phyloP scores from a whole-genome alignment of 169 alveolate genomes.

The Theileria sp. region DNA sequence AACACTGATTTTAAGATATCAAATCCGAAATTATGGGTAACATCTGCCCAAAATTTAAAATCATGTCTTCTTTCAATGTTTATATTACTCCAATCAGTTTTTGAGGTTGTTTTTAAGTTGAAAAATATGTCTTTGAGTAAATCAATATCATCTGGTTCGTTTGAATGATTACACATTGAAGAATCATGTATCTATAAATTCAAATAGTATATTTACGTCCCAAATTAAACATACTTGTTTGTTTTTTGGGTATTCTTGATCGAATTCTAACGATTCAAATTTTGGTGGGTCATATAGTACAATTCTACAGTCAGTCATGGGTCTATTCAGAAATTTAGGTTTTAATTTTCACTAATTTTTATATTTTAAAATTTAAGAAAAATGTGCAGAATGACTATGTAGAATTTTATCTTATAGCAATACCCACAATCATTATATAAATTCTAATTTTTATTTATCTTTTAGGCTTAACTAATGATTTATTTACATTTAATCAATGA shows the following conservation, averaged over 20 bases:
- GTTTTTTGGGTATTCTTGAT: background rate
- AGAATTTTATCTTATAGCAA: background rate
- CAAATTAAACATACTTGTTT: background rate
- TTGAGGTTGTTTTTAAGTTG: conserved; percentile 28
- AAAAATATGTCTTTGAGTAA: conserved; percentile 46
- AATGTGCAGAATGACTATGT: background rate
- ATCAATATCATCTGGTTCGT: conserved; percentile 10
- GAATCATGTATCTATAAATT: background rate
- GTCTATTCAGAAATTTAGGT: background rate
- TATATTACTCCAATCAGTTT: conserved; percentile 48
- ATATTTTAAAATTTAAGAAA: background rate
- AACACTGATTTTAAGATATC: conserved; percentile 43
- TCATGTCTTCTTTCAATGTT: conserved; percentile 46
- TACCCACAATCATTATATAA: background rate
- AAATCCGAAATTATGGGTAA: conserved; percentile 49
- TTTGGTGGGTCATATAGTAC: background rate
- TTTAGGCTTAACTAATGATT: background rate
- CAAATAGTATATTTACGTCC: background rate
- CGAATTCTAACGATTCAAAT: background rate
- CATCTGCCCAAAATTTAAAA: conserved; percentile 68
- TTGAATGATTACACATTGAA: background rate
- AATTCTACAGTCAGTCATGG: background rate
- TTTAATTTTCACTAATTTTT: background rate
- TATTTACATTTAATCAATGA: background rate
- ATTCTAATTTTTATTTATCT: background rate